These are phyloP conservation scores for Amylocarpus encephaloides DNA, from an alignment of 2,329 filamentous ascomycete genomes.

Conservation along the genomic window DNA sequence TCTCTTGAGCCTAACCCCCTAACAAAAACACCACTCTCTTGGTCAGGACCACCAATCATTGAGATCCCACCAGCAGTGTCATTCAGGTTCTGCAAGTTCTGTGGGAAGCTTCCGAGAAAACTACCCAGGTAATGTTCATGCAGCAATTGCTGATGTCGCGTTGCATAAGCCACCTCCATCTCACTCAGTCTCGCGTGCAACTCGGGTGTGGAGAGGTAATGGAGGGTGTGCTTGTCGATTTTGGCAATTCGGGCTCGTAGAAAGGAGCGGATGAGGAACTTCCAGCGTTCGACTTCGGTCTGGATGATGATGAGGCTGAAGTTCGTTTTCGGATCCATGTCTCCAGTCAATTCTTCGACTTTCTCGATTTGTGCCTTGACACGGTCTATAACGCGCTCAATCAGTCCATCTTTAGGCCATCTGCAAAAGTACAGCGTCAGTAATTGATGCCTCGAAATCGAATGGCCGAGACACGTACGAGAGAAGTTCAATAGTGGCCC, in stretches of 20 bases:
- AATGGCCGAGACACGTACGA: conserved; percentile 46
- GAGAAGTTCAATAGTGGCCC: conserved; percentile 82
- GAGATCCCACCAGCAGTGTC: conserved; percentile 83
- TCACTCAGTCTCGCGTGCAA: conserved; percentile 61
- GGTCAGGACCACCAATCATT: conserved; percentile 87
- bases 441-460: not conserved
- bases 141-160: conserved; percentile 76
- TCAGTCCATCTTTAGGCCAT: conserved; percentile 64
- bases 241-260: conserved; percentile 83
- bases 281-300: conserved; percentile 90
- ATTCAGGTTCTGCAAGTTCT: conserved; percentile 74
- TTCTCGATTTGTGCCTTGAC: conserved; percentile 64
- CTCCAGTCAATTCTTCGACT: conserved; percentile 71
- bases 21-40: conserved; percentile 78
- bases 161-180: conserved; percentile 75
- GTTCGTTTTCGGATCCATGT: conserved; percentile 85
- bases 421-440: conserved; percentile 31
- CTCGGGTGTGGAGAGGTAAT: conserved; percentile 57
- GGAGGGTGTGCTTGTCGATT: conserved; percentile 70
- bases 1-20: conserved; percentile 58
- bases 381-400: conserved; percentile 73
- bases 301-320: conserved; percentile 92
- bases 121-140: conserved; percentile 79
- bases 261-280: conserved; percentile 80
- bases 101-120: conserved; percentile 78